These are phyloP conservation scores for Cladobotryum protrusum DNA, from an alignment of 2,329 filamentous ascomycete species.

Conservation along the genomic window DNA sequence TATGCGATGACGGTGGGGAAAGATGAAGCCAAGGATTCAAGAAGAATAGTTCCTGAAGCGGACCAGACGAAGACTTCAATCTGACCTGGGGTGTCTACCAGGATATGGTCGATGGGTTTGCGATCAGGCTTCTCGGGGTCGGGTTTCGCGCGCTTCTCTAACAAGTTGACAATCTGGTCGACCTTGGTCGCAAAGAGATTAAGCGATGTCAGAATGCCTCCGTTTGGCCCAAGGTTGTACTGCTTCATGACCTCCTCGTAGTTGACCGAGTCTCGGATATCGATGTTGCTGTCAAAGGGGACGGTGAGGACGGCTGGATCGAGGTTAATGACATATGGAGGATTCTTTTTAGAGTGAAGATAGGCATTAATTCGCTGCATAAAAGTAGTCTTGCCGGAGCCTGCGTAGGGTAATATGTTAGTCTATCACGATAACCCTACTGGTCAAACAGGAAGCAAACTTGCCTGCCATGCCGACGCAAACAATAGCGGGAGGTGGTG, in stretches of 20 bases:
- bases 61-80: constrained; percentile 99
- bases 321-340: constrained; percentile 94
- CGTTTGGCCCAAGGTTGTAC: constrained; percentile 95
- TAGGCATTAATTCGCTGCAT: constrained; percentile 97
- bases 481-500: constrained; percentile 71
- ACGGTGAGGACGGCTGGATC: constrained; percentile 91
- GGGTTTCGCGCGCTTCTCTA: constrained; percentile 79
- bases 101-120: constrained; percentile 70
- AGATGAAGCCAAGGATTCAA: constrained; percentile 85
- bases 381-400: constrained; percentile 98
- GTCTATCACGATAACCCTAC: not conserved
- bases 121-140: constrained; percentile 52
- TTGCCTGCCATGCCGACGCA: constrained; percentile 94
- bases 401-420: constrained; percentile 32
- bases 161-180: constrained; percentile 81
- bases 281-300: constrained; percentile 95
- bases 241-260: constrained; percentile 99
- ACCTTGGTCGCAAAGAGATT: constrained; percentile 98
- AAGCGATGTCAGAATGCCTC: constrained; percentile 88
- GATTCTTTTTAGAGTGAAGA: constrained; percentile 70
- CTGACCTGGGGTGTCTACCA: constrained; percentile 94
- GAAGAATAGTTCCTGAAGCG: constrained; percentile 85
- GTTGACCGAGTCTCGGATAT: constrained; percentile 97
- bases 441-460: constrained; percentile 15
- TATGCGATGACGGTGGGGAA: constrained; percentile 98